Evolutionary conservation across 768 basidiomycete genomes (phyloP).

Genomic region (Stropharia rugosoannulata): DNA sequence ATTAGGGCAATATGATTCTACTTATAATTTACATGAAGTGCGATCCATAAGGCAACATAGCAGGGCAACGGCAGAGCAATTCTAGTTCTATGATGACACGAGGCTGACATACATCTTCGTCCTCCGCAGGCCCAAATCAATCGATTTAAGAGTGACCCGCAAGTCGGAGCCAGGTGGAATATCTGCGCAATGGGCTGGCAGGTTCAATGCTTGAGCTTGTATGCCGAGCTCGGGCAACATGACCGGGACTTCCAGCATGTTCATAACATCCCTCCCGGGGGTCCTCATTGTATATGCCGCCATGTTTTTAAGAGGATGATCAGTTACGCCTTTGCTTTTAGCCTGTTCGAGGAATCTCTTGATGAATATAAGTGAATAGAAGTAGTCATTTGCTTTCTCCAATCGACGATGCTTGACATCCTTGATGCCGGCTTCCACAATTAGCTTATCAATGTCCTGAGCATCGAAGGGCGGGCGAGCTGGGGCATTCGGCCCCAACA

Average conservation of each 20-base stretch:
- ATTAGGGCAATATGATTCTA: background rate
- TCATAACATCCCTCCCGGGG: background rate
- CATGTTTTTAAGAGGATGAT: slow-evolving; percentile 24
- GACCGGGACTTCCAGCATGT: slow-evolving; percentile 2
- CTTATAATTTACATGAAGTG: background rate
- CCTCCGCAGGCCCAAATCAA: slow-evolving; percentile 27
- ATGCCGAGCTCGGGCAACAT: slow-evolving; percentile 21
- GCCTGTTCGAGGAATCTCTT: slow-evolving; percentile 35
- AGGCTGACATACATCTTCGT: slow-evolving; percentile 17
- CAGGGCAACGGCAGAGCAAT: too few species aligned
- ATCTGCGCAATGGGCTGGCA: background rate
- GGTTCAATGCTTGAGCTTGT: slow-evolving; percentile 8
- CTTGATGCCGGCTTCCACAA: slow-evolving; percentile 26
- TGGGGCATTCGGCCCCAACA: slow-evolving; percentile 42
- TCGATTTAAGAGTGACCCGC: slow-evolving; percentile 23
- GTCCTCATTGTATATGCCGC: slow-evolving; percentile 17
- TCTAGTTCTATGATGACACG: background rate
- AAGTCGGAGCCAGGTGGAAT: slow-evolving; percentile 15
- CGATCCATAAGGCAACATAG: background rate
- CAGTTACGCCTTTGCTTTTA: slow-evolving; percentile 6
- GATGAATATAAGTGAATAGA: slow-evolving; percentile 36
- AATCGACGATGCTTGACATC: slow-evolving; percentile 12
- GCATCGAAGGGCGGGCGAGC: slow-evolving; percentile 40
- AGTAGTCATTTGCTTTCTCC: slow-evolving; percentile 25
- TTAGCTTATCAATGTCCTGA: slow-evolving; percentile 43